These are phyloP conservation scores for Phytopythium sindhum DNA, from an alignment of 352 stramenopile genomes.

Conservation along the genomic window DNA sequence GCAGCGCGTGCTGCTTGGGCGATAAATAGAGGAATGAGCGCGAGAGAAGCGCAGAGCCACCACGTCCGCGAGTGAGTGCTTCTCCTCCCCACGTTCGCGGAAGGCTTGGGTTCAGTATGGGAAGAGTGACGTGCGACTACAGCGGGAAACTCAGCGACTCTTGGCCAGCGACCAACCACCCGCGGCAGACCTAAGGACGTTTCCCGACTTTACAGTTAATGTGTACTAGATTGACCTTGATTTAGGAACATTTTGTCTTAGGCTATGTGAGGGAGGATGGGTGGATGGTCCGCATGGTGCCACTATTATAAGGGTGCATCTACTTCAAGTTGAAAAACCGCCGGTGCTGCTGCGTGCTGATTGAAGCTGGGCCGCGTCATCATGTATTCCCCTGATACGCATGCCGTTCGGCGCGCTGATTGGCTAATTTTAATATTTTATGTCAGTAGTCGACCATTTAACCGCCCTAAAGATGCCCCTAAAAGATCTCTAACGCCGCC, in stretches of 20 bases:
- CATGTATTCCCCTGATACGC: not conserved
- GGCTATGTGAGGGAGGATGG: not conserved
- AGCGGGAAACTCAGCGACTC: not conserved
- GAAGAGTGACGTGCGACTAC: not conserved
- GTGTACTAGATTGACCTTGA: not conserved
- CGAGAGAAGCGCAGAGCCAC: conserved; percentile 10
- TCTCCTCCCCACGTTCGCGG: not conserved
- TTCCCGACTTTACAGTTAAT: not conserved
- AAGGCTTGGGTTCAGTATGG: not conserved
- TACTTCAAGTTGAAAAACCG: conserved; percentile 4
- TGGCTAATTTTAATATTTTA: not conserved
- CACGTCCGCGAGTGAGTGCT: not conserved
- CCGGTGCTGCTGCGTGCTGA: not conserved
- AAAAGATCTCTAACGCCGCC: too few relatives aligned
- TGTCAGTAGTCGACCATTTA: too few relatives aligned
- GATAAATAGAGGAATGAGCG: conserved; percentile 4
- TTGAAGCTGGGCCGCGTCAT: not conserved
- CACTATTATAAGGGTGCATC: not conserved
- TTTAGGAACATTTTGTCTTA: not conserved
- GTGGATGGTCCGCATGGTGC: too few relatives aligned
- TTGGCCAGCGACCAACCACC: not conserved
- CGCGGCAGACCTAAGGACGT: not conserved
- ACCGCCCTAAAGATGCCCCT: too few relatives aligned
- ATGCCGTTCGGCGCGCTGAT: not conserved
- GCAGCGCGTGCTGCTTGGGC: not conserved